Base-by-base conservation (phyloP, 2,329 filamentous ascomycete genomes). In the Cercospora sesami region DNA sequence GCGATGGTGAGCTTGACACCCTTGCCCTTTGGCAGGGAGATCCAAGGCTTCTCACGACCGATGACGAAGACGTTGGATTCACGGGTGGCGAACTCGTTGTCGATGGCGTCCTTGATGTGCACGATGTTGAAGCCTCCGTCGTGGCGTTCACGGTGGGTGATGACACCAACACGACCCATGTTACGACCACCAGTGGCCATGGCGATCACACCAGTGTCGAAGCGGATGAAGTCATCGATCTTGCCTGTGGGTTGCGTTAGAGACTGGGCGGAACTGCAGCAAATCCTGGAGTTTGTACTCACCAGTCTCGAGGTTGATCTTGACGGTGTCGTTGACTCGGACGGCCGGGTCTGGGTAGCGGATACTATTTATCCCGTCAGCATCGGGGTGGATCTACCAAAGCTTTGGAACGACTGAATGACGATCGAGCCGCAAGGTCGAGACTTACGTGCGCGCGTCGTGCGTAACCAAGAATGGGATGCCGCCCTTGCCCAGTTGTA, bases 381-480 rank as follows among this genome's bases (percentile, higher is more conserved):
- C 69, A 65, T 68, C 68, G 70, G 74, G 72, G 68, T 84, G 61
- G 65, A 64, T 65, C 63, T 84, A 86, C 93, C 93, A 96, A 95
- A 97, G 88, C 92, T 95, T 96, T 93, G 92, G 94, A 97, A 97
- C 94, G 94, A 90, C 94, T 97, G 94, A 97, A 94, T 95, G 94
- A 97, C 93, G 91, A 91, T 68, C 66, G 69, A 71, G 67, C 66
- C 68, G 68, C 65, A 64, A 65, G 36, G 58, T 86, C 88, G 91
- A 89, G 91, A 98, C 94, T 97, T 88, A 99, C 94, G 95, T 99
- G 93, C 95, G 91, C 87, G 95, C 95, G 95, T 99, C 95, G 92
- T 99, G 95, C 94, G 95, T 99, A 92, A 99, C 95, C 93, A 98
- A 97, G 94, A 97, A 99, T 96, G 95, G 95, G 90, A 99, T 96